These are phyloP conservation scores for Aschersonia sp. DNA, from an alignment of 2,329 filamentous ascomycete genomes.

Conservation along the genomic window DNA sequence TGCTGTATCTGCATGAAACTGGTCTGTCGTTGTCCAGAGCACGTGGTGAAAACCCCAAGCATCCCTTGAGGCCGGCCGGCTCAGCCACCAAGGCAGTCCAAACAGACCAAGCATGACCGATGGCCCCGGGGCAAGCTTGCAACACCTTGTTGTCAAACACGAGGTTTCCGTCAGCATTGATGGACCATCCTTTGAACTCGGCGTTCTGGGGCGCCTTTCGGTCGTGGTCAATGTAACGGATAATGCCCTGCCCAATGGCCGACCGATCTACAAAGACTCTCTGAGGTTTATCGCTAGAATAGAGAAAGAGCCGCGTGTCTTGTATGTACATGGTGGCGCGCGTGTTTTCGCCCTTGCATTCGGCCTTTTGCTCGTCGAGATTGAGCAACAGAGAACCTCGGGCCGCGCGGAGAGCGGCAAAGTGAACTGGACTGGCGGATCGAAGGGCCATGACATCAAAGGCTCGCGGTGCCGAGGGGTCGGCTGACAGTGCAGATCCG, in stretches of 20 bases:
- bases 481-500: slow-evolving; percentile 12
- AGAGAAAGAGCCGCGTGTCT: slow-evolving; percentile 32
- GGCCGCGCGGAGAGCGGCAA: slow-evolving; percentile 27
- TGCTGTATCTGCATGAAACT: slow-evolving; percentile 1
- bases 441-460: slow-evolving; percentile 37
- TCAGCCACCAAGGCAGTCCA: slow-evolving; percentile 14
- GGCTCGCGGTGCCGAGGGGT: slow-evolving; percentile 12
- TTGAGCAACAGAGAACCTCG: slow-evolving; percentile 27
- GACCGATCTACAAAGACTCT: slow-evolving; percentile 38
- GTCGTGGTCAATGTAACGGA: slow-evolving; percentile 36
- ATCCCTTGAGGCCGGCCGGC: not conserved
- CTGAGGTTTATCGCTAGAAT: slow-evolving; percentile 27
- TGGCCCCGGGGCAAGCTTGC: slow-evolving; percentile 36
- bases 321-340: slow-evolving; percentile 35
- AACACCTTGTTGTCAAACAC: slow-evolving; percentile 28
- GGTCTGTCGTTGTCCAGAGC: not conserved
- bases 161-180: slow-evolving; percentile 28
- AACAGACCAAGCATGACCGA: slow-evolving; percentile 26
- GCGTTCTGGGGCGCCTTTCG: slow-evolving; percentile 21
- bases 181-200: slow-evolving; percentile 31
- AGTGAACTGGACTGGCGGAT: slow-evolving; percentile 34
- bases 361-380: slow-evolving; percentile 28
- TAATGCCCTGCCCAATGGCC: slow-evolving; percentile 40
- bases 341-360: slow-evolving; percentile 28
- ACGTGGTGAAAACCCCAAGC: not conserved